Percentiles rank a stretch among this genome's conserved stretches.
These are phyloP conservation scores for Populus euphratica DNA, from an alignment of 345 rosid genomes.

Conservation along the genomic window DNA sequence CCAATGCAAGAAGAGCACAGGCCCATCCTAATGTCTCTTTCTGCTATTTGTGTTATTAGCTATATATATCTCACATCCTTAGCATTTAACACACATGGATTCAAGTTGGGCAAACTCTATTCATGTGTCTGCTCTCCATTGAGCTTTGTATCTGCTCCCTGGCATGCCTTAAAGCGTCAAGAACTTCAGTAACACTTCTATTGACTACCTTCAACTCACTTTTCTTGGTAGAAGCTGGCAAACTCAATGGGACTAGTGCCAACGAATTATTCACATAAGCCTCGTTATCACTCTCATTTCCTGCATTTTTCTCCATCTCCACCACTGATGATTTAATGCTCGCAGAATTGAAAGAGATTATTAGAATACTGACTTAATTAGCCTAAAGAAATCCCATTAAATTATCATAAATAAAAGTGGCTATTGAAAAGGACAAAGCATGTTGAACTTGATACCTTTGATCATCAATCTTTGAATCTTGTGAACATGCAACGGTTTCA, in stretches of 20 bases:
- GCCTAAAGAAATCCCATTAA: neutral
- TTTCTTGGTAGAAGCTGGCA: constrained; percentile 16
- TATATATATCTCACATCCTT: constrained; percentile 2
- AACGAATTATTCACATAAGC: constrained; percentile 33
- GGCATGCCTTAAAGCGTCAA: constrained; percentile 43
- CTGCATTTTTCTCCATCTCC: constrained; percentile 19
- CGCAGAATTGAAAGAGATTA: constrained; percentile 21
- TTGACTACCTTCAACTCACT: constrained; percentile 22
- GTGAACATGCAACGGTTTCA: constrained; percentile 10
- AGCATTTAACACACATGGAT: constrained; percentile 10
- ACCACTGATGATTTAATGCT: constrained; percentile 3
- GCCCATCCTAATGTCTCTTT: neutral
- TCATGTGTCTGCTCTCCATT: constrained; percentile 38
- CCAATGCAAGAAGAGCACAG: neutral
- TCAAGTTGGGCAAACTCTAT: constrained; percentile 36
- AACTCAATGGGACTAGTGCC: constrained; percentile 39
- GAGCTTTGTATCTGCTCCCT: constrained; percentile 37
- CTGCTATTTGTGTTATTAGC: neutral
- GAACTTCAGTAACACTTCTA: constrained; percentile 42
- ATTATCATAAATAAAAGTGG: neutral
- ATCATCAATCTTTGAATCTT: constrained; percentile 21
- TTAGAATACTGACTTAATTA: neutral
- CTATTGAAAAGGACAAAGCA: neutral
- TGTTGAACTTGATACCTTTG: constrained; percentile 19
- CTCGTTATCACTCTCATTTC: constrained; percentile 9